Percentiles rank a stretch among this genome's conserved stretches.
These are phyloP conservation scores for Xerocomellus dryophilus DNA, from an alignment of 768 basidiomycete genomes.

Conservation along the genomic window DNA sequence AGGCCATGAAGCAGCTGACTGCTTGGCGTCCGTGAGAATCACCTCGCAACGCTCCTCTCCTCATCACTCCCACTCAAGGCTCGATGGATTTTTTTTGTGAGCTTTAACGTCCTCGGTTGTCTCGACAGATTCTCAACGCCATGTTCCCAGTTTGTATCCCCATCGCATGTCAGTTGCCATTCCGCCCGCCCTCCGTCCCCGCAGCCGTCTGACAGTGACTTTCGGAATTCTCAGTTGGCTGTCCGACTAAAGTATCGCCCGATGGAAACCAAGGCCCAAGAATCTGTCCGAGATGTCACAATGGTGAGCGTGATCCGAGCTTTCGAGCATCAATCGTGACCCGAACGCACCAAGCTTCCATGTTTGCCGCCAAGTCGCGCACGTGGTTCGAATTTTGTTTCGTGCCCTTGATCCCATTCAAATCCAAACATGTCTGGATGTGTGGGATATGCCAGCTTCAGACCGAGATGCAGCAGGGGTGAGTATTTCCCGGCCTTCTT, in stretches of 20 bases:
- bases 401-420: constrained; percentile 67
- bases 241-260: constrained; percentile 56
- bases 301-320: constrained; percentile 44
- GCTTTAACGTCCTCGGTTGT: background rate
- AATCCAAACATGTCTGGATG: constrained; percentile 60
- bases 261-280: constrained; percentile 50
- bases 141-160: constrained; percentile 47
- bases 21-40: no score
- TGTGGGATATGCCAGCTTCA: constrained; percentile 72
- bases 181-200: background rate
- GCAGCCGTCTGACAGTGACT: constrained; percentile 9
- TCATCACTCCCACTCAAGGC: background rate
- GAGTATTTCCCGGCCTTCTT: constrained; percentile 26
- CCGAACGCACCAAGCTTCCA: constrained; percentile 43
- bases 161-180: constrained; percentile 42
- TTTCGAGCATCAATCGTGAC: background rate
- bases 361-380: constrained; percentile 59
- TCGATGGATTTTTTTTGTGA: constrained; percentile 13
- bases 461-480: constrained; percentile 51
- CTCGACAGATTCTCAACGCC: background rate
- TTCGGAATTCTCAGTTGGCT: constrained; percentile 50
- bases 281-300: constrained; percentile 70
- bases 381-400: constrained; percentile 78
- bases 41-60: background rate
- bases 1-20: no score